Base-by-base conservation (phyloP, 1,284 basidiomycete species). In the Apiotrichum akiyoshidainum region DNA sequence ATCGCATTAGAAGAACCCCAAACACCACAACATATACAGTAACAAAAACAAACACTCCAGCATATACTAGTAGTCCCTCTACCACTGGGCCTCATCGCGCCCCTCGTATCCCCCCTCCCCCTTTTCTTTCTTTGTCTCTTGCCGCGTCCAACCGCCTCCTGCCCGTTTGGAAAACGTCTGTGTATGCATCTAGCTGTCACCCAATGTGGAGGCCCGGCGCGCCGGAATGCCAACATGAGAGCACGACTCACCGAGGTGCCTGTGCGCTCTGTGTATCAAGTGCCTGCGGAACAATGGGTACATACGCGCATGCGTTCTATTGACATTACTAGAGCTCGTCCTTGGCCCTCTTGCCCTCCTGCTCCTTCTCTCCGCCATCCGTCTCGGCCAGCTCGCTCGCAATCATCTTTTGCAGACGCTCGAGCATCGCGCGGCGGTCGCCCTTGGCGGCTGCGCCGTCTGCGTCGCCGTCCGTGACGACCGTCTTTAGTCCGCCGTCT, bases 171-270 rank as follows among this genome's bases (percentile, higher is more conserved):
- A 52, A 46, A 40, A 40, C 41, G 50, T 51, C 51, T 63, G 61
- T 63, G 61, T 63, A 63, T 63, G 61, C 61, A 63, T 63, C 58
- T 63, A 63, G 58, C 50, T 54, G 52, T 54, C 52, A 54, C 42
- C 51, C 44, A 47, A 26, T 13, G 6, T 42, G 21, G 8, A 26
- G 21, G 44, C 26, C 26, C 3, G 26, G 26, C 26, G 26, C 26
- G 26, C 26, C 26, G 26, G 7, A 31, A 31, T 31, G 26, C 3
- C 26, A 31, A 31, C 26, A n/a, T 31, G 26, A 31, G 7, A 31
- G 26, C 26, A 31, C 26, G 26, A 31, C 26, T 31, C 26, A 31
- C 26, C 26, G 26, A 7, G 16, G 16, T 41, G n/a, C 40, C 16
- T 41, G 40, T 17, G 40, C 8, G 5, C 16, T 39, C 11, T 41